Evolutionary conservation across 768 basidiomycete species (phyloP).

Genomic region (Serendipita vermifera): DNA sequence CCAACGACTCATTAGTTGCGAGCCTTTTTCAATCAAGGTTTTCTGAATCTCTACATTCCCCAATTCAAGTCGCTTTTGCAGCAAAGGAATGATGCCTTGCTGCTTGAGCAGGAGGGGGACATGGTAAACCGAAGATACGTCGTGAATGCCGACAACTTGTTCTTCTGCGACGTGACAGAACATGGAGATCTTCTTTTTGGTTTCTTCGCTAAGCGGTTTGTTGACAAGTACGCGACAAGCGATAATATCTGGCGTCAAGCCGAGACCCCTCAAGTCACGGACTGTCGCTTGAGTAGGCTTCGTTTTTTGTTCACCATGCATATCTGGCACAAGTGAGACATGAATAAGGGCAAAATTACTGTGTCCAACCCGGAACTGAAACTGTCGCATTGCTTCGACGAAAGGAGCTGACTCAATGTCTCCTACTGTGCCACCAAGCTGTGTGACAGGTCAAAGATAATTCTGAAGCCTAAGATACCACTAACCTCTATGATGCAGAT

Average conservation of each 20-base stretch:
- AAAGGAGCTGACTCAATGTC: constrained; percentile 99
- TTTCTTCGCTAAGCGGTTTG: constrained; percentile 65
- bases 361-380: constrained; percentile 94
- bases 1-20: constrained; percentile 62
- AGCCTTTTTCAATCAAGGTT: constrained; percentile 48
- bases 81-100: constrained; percentile 81
- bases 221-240: constrained; percentile 80
- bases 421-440: constrained; percentile 97
- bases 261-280: constrained; percentile 82
- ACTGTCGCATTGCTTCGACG: constrained; percentile 98
- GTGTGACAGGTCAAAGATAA: not conserved
- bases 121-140: constrained; percentile 93
- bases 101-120: constrained; percentile 84
- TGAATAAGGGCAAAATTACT: constrained; percentile 96
- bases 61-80: constrained; percentile 71
- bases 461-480: too few relatives aligned
- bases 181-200: constrained; percentile 96
- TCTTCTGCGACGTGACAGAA: constrained; percentile 90
- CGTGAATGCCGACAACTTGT: constrained; percentile 85
- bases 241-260: constrained; percentile 84
- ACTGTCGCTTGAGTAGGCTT: constrained; percentile 98
- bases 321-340: constrained; percentile 94
- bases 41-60: constrained; percentile 39
- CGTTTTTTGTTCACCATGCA: constrained; percentile 98
- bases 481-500: constrained; percentile 93